Evolutionary conservation across 2,329 filamentous ascomycete genomes (phyloP).

Genomic region (Talaromyces amestolkiae): DNA sequence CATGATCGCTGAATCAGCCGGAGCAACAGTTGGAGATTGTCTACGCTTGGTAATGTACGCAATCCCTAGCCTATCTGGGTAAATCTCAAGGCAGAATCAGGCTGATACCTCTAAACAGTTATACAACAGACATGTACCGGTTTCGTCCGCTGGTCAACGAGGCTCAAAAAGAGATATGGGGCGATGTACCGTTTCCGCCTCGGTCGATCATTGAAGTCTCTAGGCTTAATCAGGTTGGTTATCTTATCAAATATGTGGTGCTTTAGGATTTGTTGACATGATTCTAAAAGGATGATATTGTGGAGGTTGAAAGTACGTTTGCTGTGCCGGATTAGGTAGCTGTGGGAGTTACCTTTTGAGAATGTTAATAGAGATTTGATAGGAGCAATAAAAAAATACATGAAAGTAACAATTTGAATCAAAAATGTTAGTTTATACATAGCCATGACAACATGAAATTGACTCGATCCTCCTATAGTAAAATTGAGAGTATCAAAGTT

Average conservation of each 20-base stretch:
- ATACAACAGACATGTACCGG: conserved; percentile 13
- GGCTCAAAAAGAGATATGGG: conserved; percentile 14
- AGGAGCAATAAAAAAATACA: too few species aligned
- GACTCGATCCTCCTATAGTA: neutral
- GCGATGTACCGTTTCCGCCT: neutral
- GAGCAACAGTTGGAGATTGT: conserved; percentile 9
- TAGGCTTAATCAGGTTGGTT: conserved; percentile 8
- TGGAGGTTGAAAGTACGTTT: conserved; percentile 13
- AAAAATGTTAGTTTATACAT: neutral
- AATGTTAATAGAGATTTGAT: neutral
- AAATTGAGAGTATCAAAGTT: neutral
- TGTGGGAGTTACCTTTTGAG: neutral
- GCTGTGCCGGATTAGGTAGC: neutral
- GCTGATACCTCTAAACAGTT: neutral
- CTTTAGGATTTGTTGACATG: neutral
- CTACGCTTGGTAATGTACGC: conserved; percentile 8
- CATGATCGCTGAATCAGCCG: conserved; percentile 10
- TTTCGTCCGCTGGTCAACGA: conserved; percentile 11
- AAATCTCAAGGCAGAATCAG: neutral
- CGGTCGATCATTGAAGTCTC: conserved; percentile 8
- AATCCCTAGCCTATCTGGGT: neutral
- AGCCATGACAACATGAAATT: neutral
- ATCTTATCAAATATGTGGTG: neutral
- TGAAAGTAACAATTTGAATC: neutral
- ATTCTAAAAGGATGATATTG: conserved; percentile 4